These are phyloP conservation scores for Musa acuminata DNA, from an alignment of 176 grass and related monocot genomes.

Conservation along the genomic window DNA sequence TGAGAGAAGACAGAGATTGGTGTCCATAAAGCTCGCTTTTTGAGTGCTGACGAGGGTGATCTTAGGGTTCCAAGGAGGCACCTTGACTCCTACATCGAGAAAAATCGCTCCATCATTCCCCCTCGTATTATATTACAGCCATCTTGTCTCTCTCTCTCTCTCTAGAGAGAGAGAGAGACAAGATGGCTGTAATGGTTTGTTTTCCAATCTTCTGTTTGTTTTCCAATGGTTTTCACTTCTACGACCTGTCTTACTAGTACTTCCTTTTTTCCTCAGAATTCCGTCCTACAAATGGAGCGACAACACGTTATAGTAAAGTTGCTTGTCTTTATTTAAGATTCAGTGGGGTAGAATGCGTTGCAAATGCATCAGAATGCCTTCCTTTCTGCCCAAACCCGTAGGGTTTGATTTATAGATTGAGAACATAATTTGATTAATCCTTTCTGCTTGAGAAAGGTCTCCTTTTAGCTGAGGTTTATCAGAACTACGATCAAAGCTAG, in stretches of 20 bases:
- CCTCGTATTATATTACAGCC: not conserved
- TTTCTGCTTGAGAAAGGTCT: too few species aligned
- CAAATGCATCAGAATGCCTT: too few species aligned
- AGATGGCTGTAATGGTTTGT: too few species aligned
- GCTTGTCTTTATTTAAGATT: not conserved
- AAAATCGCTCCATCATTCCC: conserved; percentile 35
- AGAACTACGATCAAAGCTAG: too few species aligned
- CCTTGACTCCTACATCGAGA: conserved; percentile 40
- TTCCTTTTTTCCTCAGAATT: not conserved
- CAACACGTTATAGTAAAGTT: not conserved
- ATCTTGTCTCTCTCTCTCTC: not conserved
- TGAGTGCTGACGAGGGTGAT: conserved; percentile 32
- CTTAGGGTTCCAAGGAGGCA: conserved; percentile 45
- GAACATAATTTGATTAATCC: too few species aligned
- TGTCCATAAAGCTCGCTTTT: conserved; percentile 6
- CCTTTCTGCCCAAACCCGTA: too few species aligned
- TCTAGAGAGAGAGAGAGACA: too few species aligned
- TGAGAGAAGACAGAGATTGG: not conserved
- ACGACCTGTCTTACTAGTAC: not conserved
- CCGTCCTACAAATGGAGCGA: not conserved
- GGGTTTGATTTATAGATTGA: too few species aligned
- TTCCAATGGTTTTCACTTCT: not conserved
- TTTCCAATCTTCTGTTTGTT: too few species aligned
- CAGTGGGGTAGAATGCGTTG: not conserved
- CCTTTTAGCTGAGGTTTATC: too few species aligned